These are phyloP conservation scores for Rhodamnia rubescens DNA, from an alignment of 345 rosid genomes.

Conservation along the genomic window DNA sequence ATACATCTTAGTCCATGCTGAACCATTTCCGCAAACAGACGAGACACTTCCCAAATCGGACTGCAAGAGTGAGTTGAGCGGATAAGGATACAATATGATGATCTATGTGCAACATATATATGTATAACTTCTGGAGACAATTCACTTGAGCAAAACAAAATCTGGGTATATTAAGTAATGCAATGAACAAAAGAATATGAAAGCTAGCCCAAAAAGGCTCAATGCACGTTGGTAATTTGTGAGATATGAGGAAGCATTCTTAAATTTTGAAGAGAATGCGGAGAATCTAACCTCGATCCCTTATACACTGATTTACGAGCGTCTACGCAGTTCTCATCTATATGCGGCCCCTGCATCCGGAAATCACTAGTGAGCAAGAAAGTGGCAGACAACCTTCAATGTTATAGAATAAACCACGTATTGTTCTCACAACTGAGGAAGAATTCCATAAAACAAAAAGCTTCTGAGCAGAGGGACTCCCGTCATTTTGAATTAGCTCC, in stretches of 20 bases:
- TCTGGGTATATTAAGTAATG: not conserved
- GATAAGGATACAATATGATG: not conserved
- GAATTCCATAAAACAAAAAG: slow-evolving; percentile 88
- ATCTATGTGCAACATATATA: not conserved
- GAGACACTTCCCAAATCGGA: slow-evolving; percentile 64
- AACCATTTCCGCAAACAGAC: slow-evolving; percentile 89
- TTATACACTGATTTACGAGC: slow-evolving; percentile 12
- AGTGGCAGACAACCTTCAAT: not conserved
- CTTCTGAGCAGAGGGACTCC: slow-evolving; percentile 83
- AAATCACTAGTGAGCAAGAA: slow-evolving; percentile 9
- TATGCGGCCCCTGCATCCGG: slow-evolving; percentile 35
- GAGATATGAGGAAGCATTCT: not conserved
- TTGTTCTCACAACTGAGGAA: slow-evolving; percentile 11
- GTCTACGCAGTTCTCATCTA: slow-evolving; percentile 10
- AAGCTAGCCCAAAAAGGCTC: not conserved
- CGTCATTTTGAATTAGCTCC: slow-evolving; percentile 75
- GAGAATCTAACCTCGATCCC: slow-evolving; percentile 7
- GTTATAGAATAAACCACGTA: slow-evolving; percentile 15
- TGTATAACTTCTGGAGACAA: not conserved
- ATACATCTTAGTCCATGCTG: slow-evolving; percentile 96
- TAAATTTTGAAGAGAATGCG: not conserved
- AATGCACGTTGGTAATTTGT: not conserved
- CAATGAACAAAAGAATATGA: not conserved
- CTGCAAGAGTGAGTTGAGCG: slow-evolving; percentile 26
- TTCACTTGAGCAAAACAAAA: not conserved